Evolutionary conservation across 106 monocot genomes (phyloP).

Genomic region (Acorus calamus): DNA sequence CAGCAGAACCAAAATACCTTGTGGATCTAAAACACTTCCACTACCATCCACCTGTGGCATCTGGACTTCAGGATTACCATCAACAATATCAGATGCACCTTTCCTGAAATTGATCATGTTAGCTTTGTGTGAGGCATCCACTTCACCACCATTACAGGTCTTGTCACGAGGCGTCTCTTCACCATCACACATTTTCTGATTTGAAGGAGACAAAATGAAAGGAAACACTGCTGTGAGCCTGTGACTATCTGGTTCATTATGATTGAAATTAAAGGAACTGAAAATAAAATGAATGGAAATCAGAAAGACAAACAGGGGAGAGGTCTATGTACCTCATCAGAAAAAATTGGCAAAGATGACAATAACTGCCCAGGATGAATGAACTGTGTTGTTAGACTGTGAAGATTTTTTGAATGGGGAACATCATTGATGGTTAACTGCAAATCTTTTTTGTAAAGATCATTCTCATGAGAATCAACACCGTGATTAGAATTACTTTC

Average conservation of each 20-base stretch:
- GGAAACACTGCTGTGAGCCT: not conserved
- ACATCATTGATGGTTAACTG: not conserved
- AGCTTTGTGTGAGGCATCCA: too few species aligned
- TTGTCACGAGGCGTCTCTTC: conserved; percentile 5
- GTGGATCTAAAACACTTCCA: conserved; percentile 42
- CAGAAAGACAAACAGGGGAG: conserved; percentile 7
- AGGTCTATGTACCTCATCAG: conserved; percentile 15
- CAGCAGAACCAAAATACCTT: conserved; percentile 63
- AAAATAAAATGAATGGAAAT: conserved; percentile 17
- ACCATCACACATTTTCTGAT: conserved; percentile 12
- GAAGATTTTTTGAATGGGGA: not conserved
- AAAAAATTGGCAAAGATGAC: conserved; percentile 32
- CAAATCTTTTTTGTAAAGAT: conserved; percentile 1
- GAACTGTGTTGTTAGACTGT: conserved; percentile 1
- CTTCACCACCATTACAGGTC: too few species aligned
- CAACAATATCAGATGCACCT: not conserved
- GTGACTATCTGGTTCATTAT: conserved; percentile 9
- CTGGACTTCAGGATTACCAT: conserved; percentile 7
- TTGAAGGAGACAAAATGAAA: conserved; percentile 13
- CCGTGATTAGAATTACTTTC: conserved; percentile 11
- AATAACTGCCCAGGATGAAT: conserved; percentile 21
- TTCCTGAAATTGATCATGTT: too few species aligned
- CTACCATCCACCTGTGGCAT: conserved; percentile 18
- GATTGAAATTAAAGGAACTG: conserved; percentile 13
- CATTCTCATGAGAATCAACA: conserved; percentile 12